Base-by-base conservation (phyloP, 371 early-diverging fungal species). In the Syncephalastrum racemosum region DNA sequence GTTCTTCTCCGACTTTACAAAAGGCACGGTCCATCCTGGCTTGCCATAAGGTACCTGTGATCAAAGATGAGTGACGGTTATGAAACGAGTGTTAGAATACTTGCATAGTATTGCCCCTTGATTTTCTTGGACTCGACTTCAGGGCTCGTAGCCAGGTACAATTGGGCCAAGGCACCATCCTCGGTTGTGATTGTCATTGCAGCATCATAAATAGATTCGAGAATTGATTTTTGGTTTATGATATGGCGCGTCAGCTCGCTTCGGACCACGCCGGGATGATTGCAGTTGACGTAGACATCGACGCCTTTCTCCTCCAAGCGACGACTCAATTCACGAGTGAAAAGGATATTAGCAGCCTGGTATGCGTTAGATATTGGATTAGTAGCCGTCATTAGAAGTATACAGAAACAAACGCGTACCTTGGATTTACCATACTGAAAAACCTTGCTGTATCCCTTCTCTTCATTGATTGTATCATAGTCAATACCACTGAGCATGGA, bases 181-280 rank as follows among this genome's bases (percentile, higher is more conserved):
- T 75, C 68, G 4, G 71, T 59, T 2, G 68, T 59, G 14, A 76
- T 57, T 6, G 58, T 25, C n/a, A 66, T 13, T n/a, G 36, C 15
- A 46, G 4, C 20, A 14, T 51, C 39, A 45, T n/a, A 58, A 27
- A 49, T 3, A 12, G 39, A 15, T 36, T 24, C 25, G 15, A 31
- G 3, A 42, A 58, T 48, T 6, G 31, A 39, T 24, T 20, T 19
- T 31, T 18, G 12, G 15, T 18, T 25, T 2, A 53, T 24, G 12
- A 59, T 19, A 47, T 83, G 73, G 20, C 83, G 77, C 20, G 46
- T 58, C 13, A 88, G 61, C 6, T 80, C 78, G 1, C 87, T 85
- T 5, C 58, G 50, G 18, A 90, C 82, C 15, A 66, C 59, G 4
- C 94, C 94, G 0, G 94, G 92, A 60, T 91, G 88, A 18, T 77